These are phyloP conservation scores for Fusarium sp. DNA, from an alignment of 2,329 filamentous ascomycete species.

Conservation along the genomic window DNA sequence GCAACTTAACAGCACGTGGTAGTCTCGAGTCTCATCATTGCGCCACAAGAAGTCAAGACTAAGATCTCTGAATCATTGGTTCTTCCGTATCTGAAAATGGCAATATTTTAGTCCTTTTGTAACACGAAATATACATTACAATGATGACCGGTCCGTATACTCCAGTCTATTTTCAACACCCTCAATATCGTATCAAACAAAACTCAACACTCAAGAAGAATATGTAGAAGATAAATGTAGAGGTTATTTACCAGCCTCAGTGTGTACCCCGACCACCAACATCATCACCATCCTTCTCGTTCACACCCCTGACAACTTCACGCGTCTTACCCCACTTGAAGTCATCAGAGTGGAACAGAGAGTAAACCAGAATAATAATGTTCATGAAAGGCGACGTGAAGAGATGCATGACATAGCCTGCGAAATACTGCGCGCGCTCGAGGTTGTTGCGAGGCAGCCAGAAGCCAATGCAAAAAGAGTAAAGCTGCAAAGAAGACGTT, in stretches of 20 bases:
- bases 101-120: not conserved
- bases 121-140: constrained; percentile 20
- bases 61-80: not conserved
- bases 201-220: not conserved
- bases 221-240: not conserved
- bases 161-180: not conserved
- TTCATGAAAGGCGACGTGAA: constrained; percentile 53
- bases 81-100: not conserved
- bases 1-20: not conserved
- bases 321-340: constrained; percentile 58
- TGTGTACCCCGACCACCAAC: constrained; percentile 38
- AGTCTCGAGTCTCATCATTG: not conserved
- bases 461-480: constrained; percentile 53
- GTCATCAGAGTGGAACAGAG: constrained; percentile 53
- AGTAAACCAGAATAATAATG: constrained; percentile 53
- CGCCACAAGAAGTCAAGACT: not conserved
- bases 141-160: constrained; percentile 6
- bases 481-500: constrained; percentile 43
- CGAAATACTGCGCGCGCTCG: constrained; percentile 50
- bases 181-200: not conserved
- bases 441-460: constrained; percentile 52
- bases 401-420: constrained; percentile 50
- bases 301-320: constrained; percentile 44
- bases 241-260: not conserved
- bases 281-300: constrained; percentile 40